A percentile compares a stretch with the other conserved stretches of the same genome.
Conservation (phyloP, 2,329 filamentous ascomycete species). For the Verticillium albo-atrum region DNA sequence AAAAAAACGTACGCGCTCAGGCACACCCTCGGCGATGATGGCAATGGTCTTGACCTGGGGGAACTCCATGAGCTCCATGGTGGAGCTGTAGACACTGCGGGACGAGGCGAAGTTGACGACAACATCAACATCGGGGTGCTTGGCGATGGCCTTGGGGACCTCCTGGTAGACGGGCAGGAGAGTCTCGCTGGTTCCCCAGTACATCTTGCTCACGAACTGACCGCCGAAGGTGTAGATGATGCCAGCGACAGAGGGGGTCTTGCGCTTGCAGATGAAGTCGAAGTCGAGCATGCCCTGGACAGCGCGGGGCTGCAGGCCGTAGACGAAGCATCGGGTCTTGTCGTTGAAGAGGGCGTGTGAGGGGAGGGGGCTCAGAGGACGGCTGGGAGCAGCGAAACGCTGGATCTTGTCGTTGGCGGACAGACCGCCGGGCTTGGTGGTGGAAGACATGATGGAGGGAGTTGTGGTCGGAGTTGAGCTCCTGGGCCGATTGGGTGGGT, state of each 20-base stretch:
- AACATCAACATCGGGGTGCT: slow-evolving; percentile 95
- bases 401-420: slow-evolving; percentile 98
- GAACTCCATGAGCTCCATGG: slow-evolving; percentile 96
- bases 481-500: slow-evolving; percentile 6
- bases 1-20: slow-evolving; percentile 73
- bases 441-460: slow-evolving; percentile 21
- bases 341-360: slow-evolving; percentile 94
- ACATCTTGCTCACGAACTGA: slow-evolving; percentile 99
- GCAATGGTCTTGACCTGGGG: slow-evolving; percentile 98
- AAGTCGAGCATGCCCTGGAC: slow-evolving; percentile 97
- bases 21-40: slow-evolving; percentile 99
- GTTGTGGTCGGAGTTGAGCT: background rate
- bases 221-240: slow-evolving; percentile 99
- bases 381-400: slow-evolving; percentile 89
- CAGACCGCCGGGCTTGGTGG: slow-evolving; percentile 42
- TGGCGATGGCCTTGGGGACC: slow-evolving; percentile 85
- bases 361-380: slow-evolving; percentile 83
- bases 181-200: slow-evolving; percentile 99
- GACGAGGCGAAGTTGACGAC: slow-evolving; percentile 99
- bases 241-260: slow-evolving; percentile 91
- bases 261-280: slow-evolving; percentile 99
- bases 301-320: slow-evolving; percentile 94
- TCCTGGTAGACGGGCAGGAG: slow-evolving; percentile 97
- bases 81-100: slow-evolving; percentile 96
- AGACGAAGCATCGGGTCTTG: slow-evolving; percentile 99